Evolutionary conservation across 331 rosid species (phyloP), one percentile per base, ranked within the genome.

Genomic region (Ulmus americana): DNA sequence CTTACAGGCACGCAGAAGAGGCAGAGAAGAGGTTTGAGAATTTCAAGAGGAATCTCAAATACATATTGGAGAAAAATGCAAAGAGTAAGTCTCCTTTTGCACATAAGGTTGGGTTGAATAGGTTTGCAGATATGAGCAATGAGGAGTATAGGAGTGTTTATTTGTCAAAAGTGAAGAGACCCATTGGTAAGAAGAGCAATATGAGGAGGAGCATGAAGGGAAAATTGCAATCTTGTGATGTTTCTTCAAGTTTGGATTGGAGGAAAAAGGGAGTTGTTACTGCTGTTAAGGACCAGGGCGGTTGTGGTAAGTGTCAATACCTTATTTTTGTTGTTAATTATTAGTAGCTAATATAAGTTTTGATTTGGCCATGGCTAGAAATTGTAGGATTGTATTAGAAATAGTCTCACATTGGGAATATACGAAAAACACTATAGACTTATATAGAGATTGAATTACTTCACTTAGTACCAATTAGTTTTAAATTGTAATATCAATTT

Each of bases 41-140:
- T 67, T 89, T 89, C 80, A 74, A 84, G 83, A 74, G 70, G 74
- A 89, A 86, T 38, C 64, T 89, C 73, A 86, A 68, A 45, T 80
- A 77, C 52, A 74, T 89, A 4, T 12, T 73, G 46, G 84, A 82
- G 73, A 82, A 70, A 78, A 86, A 82, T 68, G 78, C 85, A 45
- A 39, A 49, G 81, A 68, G 39, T 64, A 63, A 10, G 35, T 74
- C 81, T 9, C 60, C 76, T 2, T 59, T 53, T 6, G 67, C 72
- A 0, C 81, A 76, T 68, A 75, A 68, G 11, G 70, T 89, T 18
- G 95, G 96, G 43, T 61, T 89, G 82, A 89, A 86, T 75, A 63
- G 76, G 75, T 88, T 88, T 76, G 94, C 86, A 43, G 88, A 85
- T 64, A 61, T 83, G 86, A 88, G 85, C 77, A 88, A 88, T 69